Evolutionary conservation across 83 land plant genomes (phyloP), one percentile per base, ranked within the genome.

Genomic region (Picea abies): DNA sequence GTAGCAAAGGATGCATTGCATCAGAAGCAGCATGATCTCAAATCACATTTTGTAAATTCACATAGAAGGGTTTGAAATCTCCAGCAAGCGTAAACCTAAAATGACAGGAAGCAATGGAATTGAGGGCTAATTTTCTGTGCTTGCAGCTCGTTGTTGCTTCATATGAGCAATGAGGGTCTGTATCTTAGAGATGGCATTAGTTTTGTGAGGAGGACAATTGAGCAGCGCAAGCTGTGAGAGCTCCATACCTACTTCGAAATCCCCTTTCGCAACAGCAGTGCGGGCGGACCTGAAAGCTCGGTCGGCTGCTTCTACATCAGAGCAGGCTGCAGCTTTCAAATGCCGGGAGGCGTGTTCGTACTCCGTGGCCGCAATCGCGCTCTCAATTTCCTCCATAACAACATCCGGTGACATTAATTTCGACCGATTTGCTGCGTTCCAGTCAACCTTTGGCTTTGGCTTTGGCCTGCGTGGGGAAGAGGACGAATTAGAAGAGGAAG

Each of bases 241-340:
- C 44, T 70, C 3, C 75, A 70, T 70, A 37, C 47, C 47, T 35
- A 37, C 17, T 35, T 70, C n/a, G 39, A 70, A 70, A 20, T 70
- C 22, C 8, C 75, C 75, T 37, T 20, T 37, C 2, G 73, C 73
- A 25, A 70, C 39, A 17, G 47, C 44, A 1, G 73, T 44, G n/a
- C 73, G 39, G 20, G 73, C 73, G 6, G 73, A 70, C 17, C 73
- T 70, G 73, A 32, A 70, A 70, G 73, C 73, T 70, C 47, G 73
- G 44, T 70, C 73, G 35, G 73, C 73, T 9, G 35, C 73, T 41
- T 70, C 73, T 12, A 41, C 73, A 70, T 70, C 39, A 19, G 73
- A 5, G 12, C 17, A 70, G 5, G 16, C 44, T 2, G 39, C 73
- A 17, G n/a, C 73, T 70, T 70, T 37, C 73, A 70, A 41, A 35